These are phyloP conservation scores for Kodamaea sagamina DNA, from an alignment of 805 yeast genomes.

Conservation along the genomic window DNA sequence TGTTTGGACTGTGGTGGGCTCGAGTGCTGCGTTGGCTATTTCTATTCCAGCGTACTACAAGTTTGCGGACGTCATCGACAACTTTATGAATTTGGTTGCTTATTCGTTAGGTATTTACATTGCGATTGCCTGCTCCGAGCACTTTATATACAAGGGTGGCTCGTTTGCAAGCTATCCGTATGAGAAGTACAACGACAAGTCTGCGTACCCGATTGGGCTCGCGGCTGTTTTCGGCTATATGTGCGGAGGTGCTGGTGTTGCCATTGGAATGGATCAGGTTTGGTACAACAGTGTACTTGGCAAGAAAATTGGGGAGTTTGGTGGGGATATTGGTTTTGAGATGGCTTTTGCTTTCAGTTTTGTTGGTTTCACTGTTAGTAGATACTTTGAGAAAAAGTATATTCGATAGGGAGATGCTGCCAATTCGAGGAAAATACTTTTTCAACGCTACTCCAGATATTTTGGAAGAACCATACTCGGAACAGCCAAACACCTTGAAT, in stretches of 20 bases:
- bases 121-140: slow-evolving; percentile 74
- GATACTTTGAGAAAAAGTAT: slow-evolving; percentile 70
- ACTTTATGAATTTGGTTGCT: slow-evolving; percentile 89
- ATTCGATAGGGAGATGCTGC: too few relatives aligned
- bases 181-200: slow-evolving; percentile 57
- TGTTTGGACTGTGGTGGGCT: slow-evolving; percentile 76
- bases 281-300: slow-evolving; percentile 82
- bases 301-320: slow-evolving; percentile 55
- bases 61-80: slow-evolving; percentile 70
- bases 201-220: slow-evolving; percentile 66
- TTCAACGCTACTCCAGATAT: too few relatives aligned
- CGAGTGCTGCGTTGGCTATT: slow-evolving; percentile 76
- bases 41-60: slow-evolving; percentile 84
- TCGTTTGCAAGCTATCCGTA: slow-evolving; percentile 60
- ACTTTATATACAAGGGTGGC: slow-evolving; percentile 72
- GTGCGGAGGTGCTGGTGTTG: slow-evolving; percentile 84
- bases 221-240: slow-evolving; percentile 80
- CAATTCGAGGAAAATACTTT: too few relatives aligned
- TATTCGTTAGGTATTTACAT: slow-evolving; percentile 88
- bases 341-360: slow-evolving; percentile 68
- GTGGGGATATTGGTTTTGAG: slow-evolving; percentile 89
- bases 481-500: too few relatives aligned
- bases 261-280: slow-evolving; percentile 80
- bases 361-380: slow-evolving; percentile 54
- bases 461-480: too few relatives aligned